Percentiles rank a stretch among this genome's conserved stretches.
Conservation (phyloP, 2,329 filamentous ascomycete genomes). For the Epichloe glyceriae region DNA sequence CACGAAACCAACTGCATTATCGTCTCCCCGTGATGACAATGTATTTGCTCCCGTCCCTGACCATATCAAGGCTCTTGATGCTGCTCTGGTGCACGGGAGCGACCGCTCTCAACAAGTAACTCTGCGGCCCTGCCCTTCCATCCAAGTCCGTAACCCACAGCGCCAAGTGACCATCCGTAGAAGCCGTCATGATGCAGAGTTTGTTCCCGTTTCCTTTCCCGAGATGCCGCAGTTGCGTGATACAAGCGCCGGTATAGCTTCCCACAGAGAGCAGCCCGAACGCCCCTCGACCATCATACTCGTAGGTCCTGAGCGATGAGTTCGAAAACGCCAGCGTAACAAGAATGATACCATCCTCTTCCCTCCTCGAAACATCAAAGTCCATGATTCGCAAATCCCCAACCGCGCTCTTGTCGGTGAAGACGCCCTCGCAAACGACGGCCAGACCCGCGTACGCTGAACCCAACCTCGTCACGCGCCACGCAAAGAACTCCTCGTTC, state of each 20-base stretch:
- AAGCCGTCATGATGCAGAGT: constrained; percentile 48
- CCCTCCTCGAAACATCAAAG: constrained; percentile 45
- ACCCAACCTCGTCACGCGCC: constrained; percentile 50
- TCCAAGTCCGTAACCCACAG: constrained; percentile 17
- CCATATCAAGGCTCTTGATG: constrained; percentile 52
- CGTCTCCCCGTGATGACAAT: constrained; percentile 71
- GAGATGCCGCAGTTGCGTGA: constrained; percentile 51
- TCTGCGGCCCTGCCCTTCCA: background rate
- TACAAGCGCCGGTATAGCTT: constrained; percentile 58
- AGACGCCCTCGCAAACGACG: constrained; percentile 42
- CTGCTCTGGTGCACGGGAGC: constrained; percentile 62
- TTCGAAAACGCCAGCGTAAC: constrained; percentile 67
- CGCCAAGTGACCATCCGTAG: constrained; percentile 65
- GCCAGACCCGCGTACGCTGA: constrained; percentile 36
- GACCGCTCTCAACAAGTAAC: constrained; percentile 18
- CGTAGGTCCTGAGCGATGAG: constrained; percentile 56
- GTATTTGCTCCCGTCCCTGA: constrained; percentile 17
- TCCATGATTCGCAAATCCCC: constrained; percentile 69
- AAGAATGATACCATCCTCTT: constrained; percentile 24
- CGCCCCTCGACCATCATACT: constrained; percentile 26
- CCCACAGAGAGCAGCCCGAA: constrained; percentile 41
- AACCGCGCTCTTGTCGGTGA: constrained; percentile 34
- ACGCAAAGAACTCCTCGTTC: constrained; percentile 79
- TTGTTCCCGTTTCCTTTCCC: constrained; percentile 5
- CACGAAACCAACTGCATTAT: constrained; percentile 61